A percentile compares a stretch with the other conserved stretches of the same genome.
Evolutionary conservation across 805 yeast species (phyloP).

Genomic region (Candida morakotiae): DNA sequence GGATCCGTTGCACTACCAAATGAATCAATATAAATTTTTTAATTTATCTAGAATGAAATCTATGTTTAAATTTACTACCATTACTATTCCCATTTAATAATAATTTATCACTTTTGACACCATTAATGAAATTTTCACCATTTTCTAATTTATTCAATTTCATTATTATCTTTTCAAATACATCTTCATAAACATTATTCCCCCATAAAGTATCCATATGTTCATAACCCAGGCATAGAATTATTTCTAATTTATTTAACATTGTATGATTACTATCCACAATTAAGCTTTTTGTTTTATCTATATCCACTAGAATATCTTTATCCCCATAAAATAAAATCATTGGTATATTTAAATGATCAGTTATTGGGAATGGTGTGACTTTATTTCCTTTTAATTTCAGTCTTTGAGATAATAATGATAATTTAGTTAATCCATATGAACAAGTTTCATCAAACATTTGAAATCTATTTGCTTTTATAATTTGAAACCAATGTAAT

Average conservation of each 20-base stretch:
- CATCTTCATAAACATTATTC: constrained; percentile 19
- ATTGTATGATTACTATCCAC: constrained; percentile 20
- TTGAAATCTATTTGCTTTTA: constrained; percentile 24
- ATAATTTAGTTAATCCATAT: constrained; percentile 19
- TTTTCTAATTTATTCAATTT: constrained; percentile 6
- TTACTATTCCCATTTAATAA: background rate
- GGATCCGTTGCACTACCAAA: background rate
- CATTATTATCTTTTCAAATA: constrained; percentile 17
- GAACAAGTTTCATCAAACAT: constrained; percentile 28
- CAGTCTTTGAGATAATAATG: constrained; percentile 14
- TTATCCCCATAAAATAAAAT: constrained; percentile 24
- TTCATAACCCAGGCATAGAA: constrained; percentile 22
- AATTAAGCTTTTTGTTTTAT: constrained; percentile 18
- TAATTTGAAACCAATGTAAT: constrained; percentile 31
- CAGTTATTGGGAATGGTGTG: constrained; percentile 26
- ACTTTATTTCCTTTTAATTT: constrained; percentile 15
- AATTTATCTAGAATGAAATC: background rate
- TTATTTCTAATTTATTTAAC: constrained; percentile 17
- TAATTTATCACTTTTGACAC: background rate
- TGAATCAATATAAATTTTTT: background rate
- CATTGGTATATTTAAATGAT: constrained; percentile 26
- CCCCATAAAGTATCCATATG: constrained; percentile 34
- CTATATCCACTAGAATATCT: constrained; percentile 26
- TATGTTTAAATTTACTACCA: background rate
- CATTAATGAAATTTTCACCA: background rate